These are phyloP conservation scores for Suillus occidentalis DNA, from an alignment of 768 basidiomycete species.

Conservation along the genomic window DNA sequence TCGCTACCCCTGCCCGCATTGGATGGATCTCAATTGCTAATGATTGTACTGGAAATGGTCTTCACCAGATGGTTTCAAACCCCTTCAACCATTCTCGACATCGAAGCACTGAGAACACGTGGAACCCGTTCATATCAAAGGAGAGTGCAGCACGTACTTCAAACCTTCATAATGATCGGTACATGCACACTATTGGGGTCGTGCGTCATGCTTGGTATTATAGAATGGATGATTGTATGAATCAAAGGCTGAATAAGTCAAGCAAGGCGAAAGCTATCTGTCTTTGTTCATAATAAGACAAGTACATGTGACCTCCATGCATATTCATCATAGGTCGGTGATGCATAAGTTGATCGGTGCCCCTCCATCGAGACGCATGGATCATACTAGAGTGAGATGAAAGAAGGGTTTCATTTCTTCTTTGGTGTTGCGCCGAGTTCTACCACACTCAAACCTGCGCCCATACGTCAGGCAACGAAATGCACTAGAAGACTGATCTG, in stretches of 20 bases:
- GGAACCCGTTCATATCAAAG: constrained; percentile 10
- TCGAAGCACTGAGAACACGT: constrained; percentile 18
- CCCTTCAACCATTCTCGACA: constrained; percentile 16
- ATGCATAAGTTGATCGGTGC: neutral
- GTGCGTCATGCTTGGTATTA: constrained; percentile 21
- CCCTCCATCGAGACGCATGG: neutral
- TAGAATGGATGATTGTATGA: constrained; percentile 22
- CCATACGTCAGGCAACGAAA: neutral
- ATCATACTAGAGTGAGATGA: constrained; percentile 3
- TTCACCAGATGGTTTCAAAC: constrained; percentile 2
- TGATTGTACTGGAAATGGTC: constrained; percentile 27
- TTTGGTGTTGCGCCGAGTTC: constrained; percentile 70
- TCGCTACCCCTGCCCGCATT: constrained; percentile 70
- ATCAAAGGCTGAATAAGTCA: constrained; percentile 1
- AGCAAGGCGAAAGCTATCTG: constrained; percentile 3
- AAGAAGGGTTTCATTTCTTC: constrained; percentile 60
- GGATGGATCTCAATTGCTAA: constrained; percentile 68
- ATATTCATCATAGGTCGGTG: constrained; percentile 6
- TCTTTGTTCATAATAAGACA: constrained; percentile 5
- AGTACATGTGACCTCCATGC: constrained; percentile 4
- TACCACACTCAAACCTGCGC: constrained; percentile 64
- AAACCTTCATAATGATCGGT: constrained; percentile 16
- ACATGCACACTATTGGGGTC: constrained; percentile 23
- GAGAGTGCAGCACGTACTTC: constrained; percentile 16
- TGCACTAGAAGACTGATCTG: constrained; percentile 17